A percentile compares a stretch with the other conserved stretches of the same genome.
phyloP scores from a whole-genome alignment of 2,329 filamentous ascomycete genomes.

The Fusarium avenaceum region DNA sequence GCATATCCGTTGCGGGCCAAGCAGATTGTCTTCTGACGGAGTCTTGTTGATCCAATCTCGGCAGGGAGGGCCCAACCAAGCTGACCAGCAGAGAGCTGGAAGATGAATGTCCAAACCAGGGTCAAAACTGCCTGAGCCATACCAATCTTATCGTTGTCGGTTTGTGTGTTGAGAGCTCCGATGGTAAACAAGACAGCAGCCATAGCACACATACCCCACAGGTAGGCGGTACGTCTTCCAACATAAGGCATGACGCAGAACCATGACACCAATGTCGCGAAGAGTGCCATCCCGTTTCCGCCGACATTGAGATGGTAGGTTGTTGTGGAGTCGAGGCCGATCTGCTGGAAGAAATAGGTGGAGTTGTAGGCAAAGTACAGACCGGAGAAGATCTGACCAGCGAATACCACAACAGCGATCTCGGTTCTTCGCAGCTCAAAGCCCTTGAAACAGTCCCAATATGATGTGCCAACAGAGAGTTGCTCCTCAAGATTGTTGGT shows the following conservation, averaged over 20 bases:
- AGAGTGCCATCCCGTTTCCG: conserved; percentile 56
- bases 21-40: conserved; percentile 53
- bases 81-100: conserved; percentile 56
- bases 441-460: conserved; percentile 60
- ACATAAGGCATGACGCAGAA: conserved; percentile 56
- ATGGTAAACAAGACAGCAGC: conserved; percentile 56
- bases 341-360: conserved; percentile 59
- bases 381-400: conserved; percentile 55
- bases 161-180: conserved; percentile 57
- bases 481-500: conserved; percentile 58
- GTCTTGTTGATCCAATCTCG: conserved; percentile 51
- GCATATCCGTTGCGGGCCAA: conserved; percentile 50
- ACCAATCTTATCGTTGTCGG: conserved; percentile 42
- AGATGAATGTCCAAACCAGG: conserved; percentile 53
- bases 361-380: conserved; percentile 57
- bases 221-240: conserved; percentile 61
- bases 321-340: conserved; percentile 50
- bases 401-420: conserved; percentile 54
- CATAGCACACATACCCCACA: conserved; percentile 61
- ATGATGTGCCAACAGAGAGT: conserved; percentile 55
- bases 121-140: conserved; percentile 56
- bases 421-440: conserved; percentile 57
- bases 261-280: conserved; percentile 62
- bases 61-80: conserved; percentile 54
- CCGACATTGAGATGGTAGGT: conserved; percentile 57